These are phyloP conservation scores for Calonectria pteridis DNA, from an alignment of 2,329 filamentous ascomycete species.

Conservation along the genomic window DNA sequence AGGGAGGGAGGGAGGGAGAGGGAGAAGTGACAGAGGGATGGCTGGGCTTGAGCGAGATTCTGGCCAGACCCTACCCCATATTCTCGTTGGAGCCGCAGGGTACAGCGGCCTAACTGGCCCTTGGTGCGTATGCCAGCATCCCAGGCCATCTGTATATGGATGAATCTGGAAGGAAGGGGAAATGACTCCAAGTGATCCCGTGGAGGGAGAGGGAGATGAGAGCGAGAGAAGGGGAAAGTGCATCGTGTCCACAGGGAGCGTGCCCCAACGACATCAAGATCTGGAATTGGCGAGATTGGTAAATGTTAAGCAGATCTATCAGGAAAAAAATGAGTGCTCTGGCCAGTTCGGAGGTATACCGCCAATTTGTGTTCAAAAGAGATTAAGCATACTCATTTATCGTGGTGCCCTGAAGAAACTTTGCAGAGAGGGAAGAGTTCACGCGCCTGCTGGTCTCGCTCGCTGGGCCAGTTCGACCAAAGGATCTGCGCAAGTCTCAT, in stretches of 20 bases:
- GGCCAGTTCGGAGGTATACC: not conserved
- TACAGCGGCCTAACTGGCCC: not conserved
- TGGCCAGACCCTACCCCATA: not conserved
- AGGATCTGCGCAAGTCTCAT: not conserved
- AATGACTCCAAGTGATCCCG: not conserved
- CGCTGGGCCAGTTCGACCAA: not conserved
- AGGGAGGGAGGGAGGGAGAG: not conserved
- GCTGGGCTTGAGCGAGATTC: not conserved
- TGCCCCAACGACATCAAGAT: not conserved
- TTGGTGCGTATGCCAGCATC: not conserved
- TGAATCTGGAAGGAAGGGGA: conserved; percentile 11
- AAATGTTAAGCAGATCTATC: not conserved
- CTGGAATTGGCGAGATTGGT: not conserved
- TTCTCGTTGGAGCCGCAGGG: not conserved
- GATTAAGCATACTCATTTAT: conserved; percentile 18
- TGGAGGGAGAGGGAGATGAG: not conserved
- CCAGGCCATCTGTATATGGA: not conserved
- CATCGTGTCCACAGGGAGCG: not conserved
- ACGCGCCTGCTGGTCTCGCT: not conserved
- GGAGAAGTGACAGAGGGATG: not conserved
- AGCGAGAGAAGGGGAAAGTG: not conserved
- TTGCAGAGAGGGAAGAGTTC: not conserved
- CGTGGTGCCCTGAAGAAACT: conserved; percentile 20
- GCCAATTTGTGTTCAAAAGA: conserved; percentile 15
- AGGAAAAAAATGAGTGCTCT: not conserved